A percentile compares a stretch with the other conserved stretches of the same genome.
Evolutionary conservation across 306 rosid species (phyloP).

Genomic region (Dalbergia oliveri): DNA sequence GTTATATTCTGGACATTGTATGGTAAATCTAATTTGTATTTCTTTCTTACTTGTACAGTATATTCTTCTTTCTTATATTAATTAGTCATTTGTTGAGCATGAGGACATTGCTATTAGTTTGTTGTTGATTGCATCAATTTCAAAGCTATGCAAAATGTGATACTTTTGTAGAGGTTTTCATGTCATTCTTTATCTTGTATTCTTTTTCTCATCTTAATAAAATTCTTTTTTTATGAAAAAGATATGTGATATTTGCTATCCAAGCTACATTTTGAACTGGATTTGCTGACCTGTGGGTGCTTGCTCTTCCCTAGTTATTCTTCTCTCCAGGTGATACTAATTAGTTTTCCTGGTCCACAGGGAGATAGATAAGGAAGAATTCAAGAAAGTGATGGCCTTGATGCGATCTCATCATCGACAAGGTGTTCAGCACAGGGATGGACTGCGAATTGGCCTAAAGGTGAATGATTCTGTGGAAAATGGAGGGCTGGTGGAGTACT

Average conservation of each 20-base stretch:
- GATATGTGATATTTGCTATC: background rate
- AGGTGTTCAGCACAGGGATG: constrained; percentile 75
- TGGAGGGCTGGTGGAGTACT: constrained; percentile 87
- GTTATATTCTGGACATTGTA: background rate
- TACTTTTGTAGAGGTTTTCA: too few relatives aligned
- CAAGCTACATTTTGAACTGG: constrained; percentile 33
- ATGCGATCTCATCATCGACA: constrained; percentile 89
- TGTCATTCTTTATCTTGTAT: too few relatives aligned
- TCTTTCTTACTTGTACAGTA: constrained; percentile 4
- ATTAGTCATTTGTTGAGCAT: constrained; percentile 22
- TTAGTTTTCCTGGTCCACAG: constrained; percentile 47
- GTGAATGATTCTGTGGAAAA: constrained; percentile 74
- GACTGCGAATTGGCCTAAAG: constrained; percentile 70
- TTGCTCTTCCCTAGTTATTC: constrained; percentile 23
- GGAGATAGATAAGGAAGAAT: constrained; percentile 83
- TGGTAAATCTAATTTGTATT: background rate
- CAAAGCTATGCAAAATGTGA: constrained; percentile 4
- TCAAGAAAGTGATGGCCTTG: constrained; percentile 93
- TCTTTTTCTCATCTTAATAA: too few relatives aligned
- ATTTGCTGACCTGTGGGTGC: background rate
- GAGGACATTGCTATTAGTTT: constrained; percentile 4
- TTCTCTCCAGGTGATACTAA: constrained; percentile 18
- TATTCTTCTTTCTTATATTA: constrained; percentile 9
- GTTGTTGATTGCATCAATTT: constrained; percentile 22
- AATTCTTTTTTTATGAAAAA: too few relatives aligned